Evolutionary conservation across 345 rosid species (phyloP).

Genomic region (Geranium brycei): DNA sequence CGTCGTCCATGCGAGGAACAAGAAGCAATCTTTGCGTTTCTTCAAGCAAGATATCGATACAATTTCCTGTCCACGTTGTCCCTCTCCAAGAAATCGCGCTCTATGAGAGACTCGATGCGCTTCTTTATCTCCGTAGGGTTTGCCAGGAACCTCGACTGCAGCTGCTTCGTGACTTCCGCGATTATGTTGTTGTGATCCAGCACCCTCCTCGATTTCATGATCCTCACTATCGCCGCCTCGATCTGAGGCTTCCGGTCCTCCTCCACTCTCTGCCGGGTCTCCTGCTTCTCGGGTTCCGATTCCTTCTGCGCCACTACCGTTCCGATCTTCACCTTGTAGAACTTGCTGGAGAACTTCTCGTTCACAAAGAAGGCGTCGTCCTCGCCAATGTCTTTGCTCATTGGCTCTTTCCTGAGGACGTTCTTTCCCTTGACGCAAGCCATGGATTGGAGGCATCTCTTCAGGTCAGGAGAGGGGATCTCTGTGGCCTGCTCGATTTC

Average conservation of each 20-base stretch:
- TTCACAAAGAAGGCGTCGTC: constrained; percentile 75
- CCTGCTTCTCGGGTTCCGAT: constrained; percentile 94
- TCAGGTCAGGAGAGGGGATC: constrained; percentile 75
- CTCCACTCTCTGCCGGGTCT: constrained; percentile 95
- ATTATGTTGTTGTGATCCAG: constrained; percentile 91
- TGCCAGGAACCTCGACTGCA: constrained; percentile 89
- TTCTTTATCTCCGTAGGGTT: constrained; percentile 95
- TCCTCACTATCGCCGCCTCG: constrained; percentile 94
- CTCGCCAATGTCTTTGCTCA: constrained; percentile 89
- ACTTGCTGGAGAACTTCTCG: constrained; percentile 86
- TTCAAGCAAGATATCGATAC: constrained; percentile 83
- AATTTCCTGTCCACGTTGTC: constrained; percentile 71
- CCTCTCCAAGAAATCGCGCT: constrained; percentile 96
- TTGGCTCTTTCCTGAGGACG: constrained; percentile 90
- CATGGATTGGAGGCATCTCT: constrained; percentile 84
- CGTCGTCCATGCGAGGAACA: too few species aligned
- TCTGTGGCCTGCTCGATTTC: constrained; percentile 93
- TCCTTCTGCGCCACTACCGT: constrained; percentile 98
- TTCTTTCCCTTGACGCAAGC: constrained; percentile 90
- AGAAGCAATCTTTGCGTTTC: too few species aligned
- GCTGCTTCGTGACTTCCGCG: constrained; percentile 86
- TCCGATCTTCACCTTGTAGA: constrained; percentile 95
- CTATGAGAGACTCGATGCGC: constrained; percentile 90
- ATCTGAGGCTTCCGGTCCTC: constrained; percentile 98
- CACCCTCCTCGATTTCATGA: constrained; percentile 94